Evolutionary conservation across 805 yeast genomes (phyloP), one percentile per base, ranked within the genome.

Genomic region (Saccharomyces kudriavzevii): DNA sequence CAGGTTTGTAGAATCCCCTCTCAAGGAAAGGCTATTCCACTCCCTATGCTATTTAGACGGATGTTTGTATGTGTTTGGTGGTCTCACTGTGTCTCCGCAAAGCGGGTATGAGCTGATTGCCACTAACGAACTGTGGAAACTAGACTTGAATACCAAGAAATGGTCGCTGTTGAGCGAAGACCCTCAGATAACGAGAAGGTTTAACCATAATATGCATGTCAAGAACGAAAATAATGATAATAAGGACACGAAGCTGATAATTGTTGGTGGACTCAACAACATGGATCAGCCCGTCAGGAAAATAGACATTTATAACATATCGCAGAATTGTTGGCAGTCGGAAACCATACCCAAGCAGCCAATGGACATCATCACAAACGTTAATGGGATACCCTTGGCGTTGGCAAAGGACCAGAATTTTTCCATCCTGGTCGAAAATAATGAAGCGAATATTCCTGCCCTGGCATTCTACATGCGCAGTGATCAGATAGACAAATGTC

Each of bases 121-220:
- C 0, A 65, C 77, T 5, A 83, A 83, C 60, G 94, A 87, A 59
- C 67, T 85, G 26, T 87, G 94, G 92, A 77, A 77, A 59, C 81
- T 84, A 58, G 78, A 83, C 63, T 65, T 83, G 45, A 75, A 73
- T 40, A 69, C 77, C 3, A 74, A 72, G 50, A 65, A 66, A 10
- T 87, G 94, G 92, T 62, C 63, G 0, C 74, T 81, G 49, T 62
- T 84, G 2, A 78, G 77, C 25, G 68, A 68, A n/a, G 62, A 60
- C 28, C 67, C 74, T 2, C 69, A 68, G 9, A 62, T 70, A 9
- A 60, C 73, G 4, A 66, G 68, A 17, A 71, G 90, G 52, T 85
- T 70, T 62, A 77, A 78, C 54, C 88, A 83, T 62, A 71, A 78
- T 25, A 67, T 81, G 68, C 70, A 79, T 24, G 60, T 75, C 4